These are phyloP conservation scores for Colletotrichum echinochloae DNA, from an alignment of 2,329 filamentous ascomycete species.

Conservation along the genomic window DNA sequence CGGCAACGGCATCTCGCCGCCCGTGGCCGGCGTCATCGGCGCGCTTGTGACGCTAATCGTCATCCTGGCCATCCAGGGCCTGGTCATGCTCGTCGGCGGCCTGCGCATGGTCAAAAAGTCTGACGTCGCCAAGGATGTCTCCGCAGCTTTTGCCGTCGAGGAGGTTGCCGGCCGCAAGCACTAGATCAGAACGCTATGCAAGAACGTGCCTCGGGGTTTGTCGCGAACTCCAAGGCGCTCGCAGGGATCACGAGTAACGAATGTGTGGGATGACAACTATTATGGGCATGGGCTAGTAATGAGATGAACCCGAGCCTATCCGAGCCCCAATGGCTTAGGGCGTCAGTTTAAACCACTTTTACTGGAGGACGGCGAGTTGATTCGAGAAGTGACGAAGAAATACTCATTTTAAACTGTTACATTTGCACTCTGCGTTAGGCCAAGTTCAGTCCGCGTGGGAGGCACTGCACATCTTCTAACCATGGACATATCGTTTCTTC, in stretches of 20 bases:
- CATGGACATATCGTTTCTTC: neutral
- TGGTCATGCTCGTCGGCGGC: conserved; percentile 57
- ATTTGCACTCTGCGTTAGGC: too few species aligned
- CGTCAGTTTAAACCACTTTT: too few species aligned
- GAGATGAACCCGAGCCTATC: neutral
- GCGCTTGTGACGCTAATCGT: conserved; percentile 72
- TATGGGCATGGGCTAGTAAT: neutral
- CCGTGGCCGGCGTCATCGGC: conserved; percentile 85
- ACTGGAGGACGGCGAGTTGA: neutral
- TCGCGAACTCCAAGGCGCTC: neutral
- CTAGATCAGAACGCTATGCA: neutral
- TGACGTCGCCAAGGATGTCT: conserved; percentile 44
- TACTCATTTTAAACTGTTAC: neutral
- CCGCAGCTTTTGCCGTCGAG: conserved; percentile 8
- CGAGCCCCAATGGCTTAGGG: neutral
- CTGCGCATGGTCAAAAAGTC: conserved; percentile 63
- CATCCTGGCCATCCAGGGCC: conserved; percentile 58
- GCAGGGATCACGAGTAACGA: conserved; percentile 15
- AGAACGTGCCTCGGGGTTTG: too few species aligned
- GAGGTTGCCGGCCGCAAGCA: conserved; percentile 15
- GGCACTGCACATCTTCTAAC: neutral
- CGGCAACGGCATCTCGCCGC: conserved; percentile 68
- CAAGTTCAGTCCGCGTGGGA: neutral
- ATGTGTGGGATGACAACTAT: neutral
- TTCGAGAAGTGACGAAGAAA: neutral